These are phyloP conservation scores for Nephelium lappaceum DNA, from an alignment of 345 rosid species.

Conservation along the genomic window DNA sequence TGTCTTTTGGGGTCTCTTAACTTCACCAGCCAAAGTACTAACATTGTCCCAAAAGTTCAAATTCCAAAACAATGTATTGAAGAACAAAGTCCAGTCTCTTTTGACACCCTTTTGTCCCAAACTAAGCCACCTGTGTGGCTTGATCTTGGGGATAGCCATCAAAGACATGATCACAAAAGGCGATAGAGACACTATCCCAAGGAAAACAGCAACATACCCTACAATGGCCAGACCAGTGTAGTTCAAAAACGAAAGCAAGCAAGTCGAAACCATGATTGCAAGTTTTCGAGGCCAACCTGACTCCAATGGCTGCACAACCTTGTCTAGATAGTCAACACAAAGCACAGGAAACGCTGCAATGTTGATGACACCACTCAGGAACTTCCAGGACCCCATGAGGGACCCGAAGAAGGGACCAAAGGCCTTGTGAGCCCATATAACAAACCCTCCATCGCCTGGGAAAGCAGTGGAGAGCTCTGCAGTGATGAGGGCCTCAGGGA, in stretches of 20 bases:
- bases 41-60: slow-evolving; percentile 72
- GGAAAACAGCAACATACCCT: slow-evolving; percentile 50
- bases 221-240: slow-evolving; percentile 56
- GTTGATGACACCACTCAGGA: slow-evolving; percentile 59
- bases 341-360: slow-evolving; percentile 57
- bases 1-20: slow-evolving; percentile 52
- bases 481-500: slow-evolving; percentile 76
- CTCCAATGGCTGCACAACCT: slow-evolving; percentile 35
- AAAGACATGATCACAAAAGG: slow-evolving; percentile 56
- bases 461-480: slow-evolving; percentile 74
- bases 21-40: slow-evolving; percentile 68
- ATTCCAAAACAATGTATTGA: slow-evolving; percentile 80
- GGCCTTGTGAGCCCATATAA: slow-evolving; percentile 63
- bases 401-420: slow-evolving; percentile 67
- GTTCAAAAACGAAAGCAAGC: slow-evolving; percentile 49
- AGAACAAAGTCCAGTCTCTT: slow-evolving; percentile 64
- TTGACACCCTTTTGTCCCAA: slow-evolving; percentile 52
- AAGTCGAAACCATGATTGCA: slow-evolving; percentile 40
- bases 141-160: slow-evolving; percentile 53
- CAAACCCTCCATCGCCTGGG: slow-evolving; percentile 72
- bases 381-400: slow-evolving; percentile 63
- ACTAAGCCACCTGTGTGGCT: slow-evolving; percentile 60
- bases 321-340: slow-evolving; percentile 51
- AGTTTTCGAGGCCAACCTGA: slow-evolving; percentile 42
- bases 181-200: slow-evolving; percentile 54